Base-by-base conservation (phyloP, 768 basidiomycete species). In the Trametopsis cervina region DNA sequence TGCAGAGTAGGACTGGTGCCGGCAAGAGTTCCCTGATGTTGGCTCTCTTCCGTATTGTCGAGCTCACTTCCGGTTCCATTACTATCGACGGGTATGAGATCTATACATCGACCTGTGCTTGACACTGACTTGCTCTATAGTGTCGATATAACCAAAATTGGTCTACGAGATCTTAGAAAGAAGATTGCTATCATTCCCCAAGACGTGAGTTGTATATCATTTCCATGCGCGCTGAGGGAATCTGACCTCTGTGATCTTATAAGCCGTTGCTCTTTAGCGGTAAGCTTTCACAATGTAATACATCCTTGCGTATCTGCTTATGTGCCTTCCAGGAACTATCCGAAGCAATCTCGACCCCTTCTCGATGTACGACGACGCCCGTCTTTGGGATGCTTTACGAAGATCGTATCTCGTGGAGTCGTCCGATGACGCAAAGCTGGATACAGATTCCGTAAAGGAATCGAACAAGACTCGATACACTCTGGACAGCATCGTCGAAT, bases 321-420 rank as follows among this genome's bases (percentile, higher is more conserved):
- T 63, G 68, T 37, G 68, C 68, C n/a, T 51, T 62, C 3, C 57
- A 81, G 69, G 84, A 53, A 70, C 74, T 57, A 67, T 87, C 52
- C 62, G 76, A 61, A 81, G 68, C 47, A 82, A 72, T 51, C 69
- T 78, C 50, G 81, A 71, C 65, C 68, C 53, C 59, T 90, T 73
- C 67, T 77, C 61, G 60, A 70, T 63, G 62, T 85, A 80, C 52
- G 77, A 78, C 46, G 79, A 83, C 54, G 80, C 80, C 4, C 66
- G 71, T 9, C 63, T 89, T 2, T 85, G 82, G 78, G 83, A 85
- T 60, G 85, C 87, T 3, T 68, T 89, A n/a, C 76, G 76, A 17
- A 73, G 84, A 29, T 78, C 85, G 1, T 74, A 71, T 59, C 61
- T 78, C 4, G 47, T 73, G 20, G 61, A 63, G 29, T 49, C 61